Base-by-base conservation (phyloP, 805 yeast genomes). In the Clavispora carvajalis region DNA sequence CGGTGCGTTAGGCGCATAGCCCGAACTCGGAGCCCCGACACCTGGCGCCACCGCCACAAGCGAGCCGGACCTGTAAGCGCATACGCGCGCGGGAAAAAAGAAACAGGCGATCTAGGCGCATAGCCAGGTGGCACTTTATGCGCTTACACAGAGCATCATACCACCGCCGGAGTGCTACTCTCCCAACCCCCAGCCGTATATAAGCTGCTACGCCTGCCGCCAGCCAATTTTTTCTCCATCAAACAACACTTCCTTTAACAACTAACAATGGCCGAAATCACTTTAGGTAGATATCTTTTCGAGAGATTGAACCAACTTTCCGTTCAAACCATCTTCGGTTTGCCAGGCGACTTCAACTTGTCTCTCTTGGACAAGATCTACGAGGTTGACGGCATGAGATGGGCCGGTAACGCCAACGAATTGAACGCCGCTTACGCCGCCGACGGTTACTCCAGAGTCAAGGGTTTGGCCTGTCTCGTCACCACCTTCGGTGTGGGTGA, bases 401-500 rank as follows among this genome's bases (percentile, higher is more conserved):
- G 95, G 95, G 89, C 86, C 37, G 95, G 95, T 56, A 85, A 86
- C 63, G 85, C 93, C 60, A 86, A 87, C 66, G 95, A 86, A 69
- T 74, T 86, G 68, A 87, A 87, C 62, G 93, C 95, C 34, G 85
- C 93, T 31, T 84, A 83, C 53, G 85, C 95, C 39, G 89, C 93
- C 34, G 95, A 86, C 63, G 95, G 95, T 49, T 86, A 86, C 69
- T 80, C 91, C 39, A 71, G 95, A 62, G 72, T 86, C 54, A 85
- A 84, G 65, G 83, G 90, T 44, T 65, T 85, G 59, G 76, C 84
- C 46, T 82, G 85, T 52, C 51, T 86, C 37, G 73, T 85, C 56
- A 86, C 95, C 60, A 86, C 95, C 37, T 86, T 86, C 60, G 95
- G 95, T 66, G 95, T 86, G 41, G 95, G 95, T 62, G 95, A 85